Percentiles rank a stretch among this genome's conserved stretches.
Evolutionary conservation across 768 basidiomycete species (phyloP).

Genomic region (Mrakia gelida): DNA sequence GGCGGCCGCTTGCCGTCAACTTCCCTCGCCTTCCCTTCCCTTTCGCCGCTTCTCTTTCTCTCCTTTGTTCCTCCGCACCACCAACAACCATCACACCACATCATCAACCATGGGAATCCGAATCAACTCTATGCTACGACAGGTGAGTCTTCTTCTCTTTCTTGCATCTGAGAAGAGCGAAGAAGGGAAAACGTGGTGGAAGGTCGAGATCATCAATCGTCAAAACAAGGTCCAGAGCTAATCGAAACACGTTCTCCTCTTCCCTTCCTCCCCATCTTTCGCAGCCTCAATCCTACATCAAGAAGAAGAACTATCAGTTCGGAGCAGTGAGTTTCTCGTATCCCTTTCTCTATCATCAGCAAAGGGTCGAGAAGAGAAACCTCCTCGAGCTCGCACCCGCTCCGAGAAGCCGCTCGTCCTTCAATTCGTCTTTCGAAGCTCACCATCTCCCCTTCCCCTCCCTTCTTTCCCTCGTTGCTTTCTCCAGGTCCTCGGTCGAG

Average conservation of each 20-base stretch:
- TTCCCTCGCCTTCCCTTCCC: neutral
- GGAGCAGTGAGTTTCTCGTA: neutral
- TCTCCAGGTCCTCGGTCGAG: conserved; percentile 5
- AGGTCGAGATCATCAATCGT: neutral
- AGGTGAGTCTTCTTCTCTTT: neutral
- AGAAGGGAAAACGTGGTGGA: neutral
- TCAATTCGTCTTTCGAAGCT: neutral
- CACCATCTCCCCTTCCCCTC: neutral
- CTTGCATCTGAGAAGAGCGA: neutral
- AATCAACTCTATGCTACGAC: neutral
- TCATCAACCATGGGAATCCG: conserved; percentile 10
- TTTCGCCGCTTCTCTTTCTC: neutral
- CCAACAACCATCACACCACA: neutral
- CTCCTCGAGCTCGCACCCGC: neutral
- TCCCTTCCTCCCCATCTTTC: neutral
- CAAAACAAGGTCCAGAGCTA: neutral
- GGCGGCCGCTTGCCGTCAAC: neutral
- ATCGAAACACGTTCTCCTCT: neutral
- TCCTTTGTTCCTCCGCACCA: neutral
- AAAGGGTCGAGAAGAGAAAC: too few species aligned
- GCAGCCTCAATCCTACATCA: conserved; percentile 18
- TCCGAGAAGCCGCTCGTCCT: neutral
- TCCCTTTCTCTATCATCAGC: neutral
- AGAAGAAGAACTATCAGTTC: conserved; percentile 30
- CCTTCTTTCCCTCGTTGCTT: neutral